phyloP scores from a whole-genome alignment of 1,139 yeast genomes.

The Suhomyces bribrorum region DNA sequence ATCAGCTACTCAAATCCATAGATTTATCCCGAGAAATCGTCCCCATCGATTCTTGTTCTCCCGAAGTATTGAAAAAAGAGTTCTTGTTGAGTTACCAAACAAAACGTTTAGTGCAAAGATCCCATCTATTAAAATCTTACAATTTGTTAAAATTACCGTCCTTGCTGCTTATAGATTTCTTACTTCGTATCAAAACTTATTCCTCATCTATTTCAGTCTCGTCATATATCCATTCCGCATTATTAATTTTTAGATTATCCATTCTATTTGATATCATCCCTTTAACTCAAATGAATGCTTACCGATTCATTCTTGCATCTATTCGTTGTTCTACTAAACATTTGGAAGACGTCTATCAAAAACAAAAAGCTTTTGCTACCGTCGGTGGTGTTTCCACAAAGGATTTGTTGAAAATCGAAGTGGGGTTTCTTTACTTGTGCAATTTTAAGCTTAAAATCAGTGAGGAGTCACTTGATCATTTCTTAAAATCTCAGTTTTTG shows the following conservation, averaged over 20 bases:
- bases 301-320: slow-evolving; percentile 43
- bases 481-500: slow-evolving; percentile 31
- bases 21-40: slow-evolving; percentile 16
- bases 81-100: slow-evolving; percentile 6
- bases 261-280: slow-evolving; percentile 35
- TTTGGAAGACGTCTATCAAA: slow-evolving; percentile 47
- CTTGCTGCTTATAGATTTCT: slow-evolving; percentile 37
- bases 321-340: slow-evolving; percentile 48
- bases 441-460: slow-evolving; percentile 43
- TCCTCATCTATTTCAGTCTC: slow-evolving; percentile 44
- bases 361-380: slow-evolving; percentile 44
- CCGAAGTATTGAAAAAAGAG: slow-evolving; percentile 13
- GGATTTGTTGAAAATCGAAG: slow-evolving; percentile 43
- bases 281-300: slow-evolving; percentile 36
- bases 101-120: slow-evolving; percentile 21
- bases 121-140: slow-evolving; percentile 35
- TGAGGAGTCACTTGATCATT: slow-evolving; percentile 35
- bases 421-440: slow-evolving; percentile 43
- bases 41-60: slow-evolving; percentile 20
- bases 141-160: slow-evolving; percentile 40
- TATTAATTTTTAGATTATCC: slow-evolving; percentile 38
- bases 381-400: slow-evolving; percentile 46
- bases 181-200: slow-evolving; percentile 43
- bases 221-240: slow-evolving; percentile 45
- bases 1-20: slow-evolving; percentile 21